Base-by-base conservation (phyloP, 1,139 yeast species). In the Diutina siamensis region DNA sequence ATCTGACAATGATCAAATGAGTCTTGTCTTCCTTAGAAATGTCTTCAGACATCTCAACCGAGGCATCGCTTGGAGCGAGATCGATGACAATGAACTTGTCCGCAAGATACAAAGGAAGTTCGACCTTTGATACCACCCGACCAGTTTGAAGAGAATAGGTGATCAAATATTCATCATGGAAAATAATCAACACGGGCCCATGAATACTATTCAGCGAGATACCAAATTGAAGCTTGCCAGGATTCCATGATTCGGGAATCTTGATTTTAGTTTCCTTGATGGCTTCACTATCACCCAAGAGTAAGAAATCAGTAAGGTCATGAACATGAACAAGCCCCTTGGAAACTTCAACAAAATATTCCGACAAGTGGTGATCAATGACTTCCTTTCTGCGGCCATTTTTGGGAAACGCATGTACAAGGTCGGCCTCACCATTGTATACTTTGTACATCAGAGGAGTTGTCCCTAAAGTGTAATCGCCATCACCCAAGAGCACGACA, bases 11-110 rank as follows among this genome's bases (percentile, higher is more conserved):
- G 8, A 64, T 50, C 25, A 60, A 57, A 19, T 57, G 53, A 33
- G 58, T 51, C 10, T 56, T 54, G 8, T 59, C 52, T 38, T 65
- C 67, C 34, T 65, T 64, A 34, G 65, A 57, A 35, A 67, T 52
- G 46, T 64, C 63, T 10, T 58, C 64, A 44, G 61, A 61, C 44
- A 15, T 15, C 20, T 59, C 62, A 32, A 62, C 54, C 0, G 62
- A 52, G 15, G 52, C 54, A 42, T 59, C 55, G 1, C 68, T 61
- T 32, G 59, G 58, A 8, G 72, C 71, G 42, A 58, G 63, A 52
- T 65, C 62, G 32, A 63, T 53, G 45, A 63, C 52, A 20, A 56
- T 46, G 21, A 18, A 35, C 27, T 31, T 9, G 5, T 31, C 18
- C 19, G 27, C 35, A 15, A 27, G 35, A 12, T 15, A 28, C 17